A percentile compares a stretch with the other conserved stretches of the same genome.
phyloP scores from a whole-genome alignment of 176 grass and related monocot genomes.

The Ensete ventricosum region DNA sequence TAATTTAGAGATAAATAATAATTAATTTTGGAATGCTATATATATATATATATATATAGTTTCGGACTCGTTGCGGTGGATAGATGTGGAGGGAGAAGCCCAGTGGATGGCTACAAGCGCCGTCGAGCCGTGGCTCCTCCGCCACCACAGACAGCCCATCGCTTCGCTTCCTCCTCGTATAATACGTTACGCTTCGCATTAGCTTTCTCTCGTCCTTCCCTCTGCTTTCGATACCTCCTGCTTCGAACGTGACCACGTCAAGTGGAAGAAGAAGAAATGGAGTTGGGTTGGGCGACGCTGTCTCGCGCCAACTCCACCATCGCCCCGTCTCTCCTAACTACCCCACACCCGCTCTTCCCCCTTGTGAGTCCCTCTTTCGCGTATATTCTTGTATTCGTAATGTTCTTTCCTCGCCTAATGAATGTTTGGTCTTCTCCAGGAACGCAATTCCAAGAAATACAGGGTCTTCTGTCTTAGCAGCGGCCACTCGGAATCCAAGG shows the following conservation, averaged over 20 bases:
- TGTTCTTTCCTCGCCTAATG: neutral
- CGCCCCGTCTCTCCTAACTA: neutral
- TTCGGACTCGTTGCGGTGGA: too few species aligned
- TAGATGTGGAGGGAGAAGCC: too few species aligned
- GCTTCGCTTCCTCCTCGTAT: too few species aligned
- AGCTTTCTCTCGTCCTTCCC: neutral
- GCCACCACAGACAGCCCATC: too few species aligned
- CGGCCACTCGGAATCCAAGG: neutral
- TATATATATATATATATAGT: too few species aligned
- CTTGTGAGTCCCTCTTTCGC: neutral
- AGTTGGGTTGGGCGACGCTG: constrained; percentile 11
- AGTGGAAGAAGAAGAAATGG: neutral
- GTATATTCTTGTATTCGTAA: neutral
- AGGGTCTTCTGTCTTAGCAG: neutral
- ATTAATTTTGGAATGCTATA: too few species aligned
- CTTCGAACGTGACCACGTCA: neutral
- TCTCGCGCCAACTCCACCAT: constrained; percentile 8
- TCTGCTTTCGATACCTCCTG: neutral
- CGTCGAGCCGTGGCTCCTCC: too few species aligned
- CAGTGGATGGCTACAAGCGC: too few species aligned
- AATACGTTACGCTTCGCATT: too few species aligned
- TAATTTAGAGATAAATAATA: too few species aligned
- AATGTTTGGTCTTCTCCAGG: neutral
- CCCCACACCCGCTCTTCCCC: neutral
- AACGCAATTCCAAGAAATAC: neutral